A percentile compares a stretch with the other conserved stretches of the same genome.
phyloP scores from a whole-genome alignment of 2,329 filamentous ascomycete species.

The Colletotrichum sp. region DNA sequence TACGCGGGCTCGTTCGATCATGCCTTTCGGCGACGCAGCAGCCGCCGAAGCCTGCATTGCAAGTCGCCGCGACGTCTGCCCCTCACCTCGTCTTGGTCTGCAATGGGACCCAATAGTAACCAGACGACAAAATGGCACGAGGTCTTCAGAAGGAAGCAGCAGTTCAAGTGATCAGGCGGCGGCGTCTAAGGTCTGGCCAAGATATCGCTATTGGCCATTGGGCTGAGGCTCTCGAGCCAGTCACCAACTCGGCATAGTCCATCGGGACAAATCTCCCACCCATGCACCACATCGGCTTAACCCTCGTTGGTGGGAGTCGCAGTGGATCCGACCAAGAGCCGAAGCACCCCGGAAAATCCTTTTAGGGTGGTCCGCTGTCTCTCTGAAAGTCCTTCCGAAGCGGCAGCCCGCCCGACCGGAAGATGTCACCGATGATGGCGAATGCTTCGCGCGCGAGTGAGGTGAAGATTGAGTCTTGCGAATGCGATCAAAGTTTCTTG shows the following conservation, averaged over 20 bases:
- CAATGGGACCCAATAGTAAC: not conserved
- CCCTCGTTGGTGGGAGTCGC: not conserved
- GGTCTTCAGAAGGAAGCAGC: not conserved
- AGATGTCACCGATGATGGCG: not conserved
- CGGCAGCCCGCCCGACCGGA: not conserved
- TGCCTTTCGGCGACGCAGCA: not conserved
- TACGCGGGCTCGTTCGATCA: not conserved
- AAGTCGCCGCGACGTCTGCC: not conserved
- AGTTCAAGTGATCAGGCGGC: not conserved
- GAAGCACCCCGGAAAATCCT: constrained; percentile 16
- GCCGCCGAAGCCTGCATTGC: not conserved
- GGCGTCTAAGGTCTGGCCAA: not conserved
- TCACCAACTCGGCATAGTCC: constrained; percentile 8
- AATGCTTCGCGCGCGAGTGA: not conserved
- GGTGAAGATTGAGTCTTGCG: not conserved
- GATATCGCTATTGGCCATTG: not conserved
- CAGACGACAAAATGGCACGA: not conserved
- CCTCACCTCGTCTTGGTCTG: not conserved
- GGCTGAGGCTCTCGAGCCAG: constrained; percentile 1
- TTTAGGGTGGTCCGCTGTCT: not conserved
- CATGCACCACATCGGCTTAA: constrained; percentile 6
- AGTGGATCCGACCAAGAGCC: constrained; percentile 1
- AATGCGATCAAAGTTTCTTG: not conserved
- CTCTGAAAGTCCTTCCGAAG: not conserved
- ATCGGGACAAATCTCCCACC: constrained; percentile 7